phyloP scores from a whole-genome alignment of 2,329 filamentous ascomycete species.

The Trichoderma sp. region DNA sequence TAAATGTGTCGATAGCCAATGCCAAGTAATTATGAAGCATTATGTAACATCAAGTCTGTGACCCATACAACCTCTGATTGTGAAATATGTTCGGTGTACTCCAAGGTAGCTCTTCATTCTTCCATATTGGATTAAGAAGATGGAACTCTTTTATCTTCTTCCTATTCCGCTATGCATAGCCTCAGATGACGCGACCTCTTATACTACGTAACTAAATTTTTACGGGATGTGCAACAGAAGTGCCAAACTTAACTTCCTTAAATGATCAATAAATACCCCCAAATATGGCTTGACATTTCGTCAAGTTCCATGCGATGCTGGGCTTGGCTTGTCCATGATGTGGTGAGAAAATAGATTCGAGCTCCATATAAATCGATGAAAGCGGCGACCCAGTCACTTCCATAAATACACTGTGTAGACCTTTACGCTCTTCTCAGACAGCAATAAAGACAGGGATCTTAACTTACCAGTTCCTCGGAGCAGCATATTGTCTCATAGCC shows the following conservation, averaged over 20 bases:
- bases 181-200: not conserved
- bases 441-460: not conserved
- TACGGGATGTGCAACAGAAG: not conserved
- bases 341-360: not conserved
- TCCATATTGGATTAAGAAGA: not conserved
- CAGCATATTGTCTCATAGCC: not conserved
- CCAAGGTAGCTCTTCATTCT: not conserved
- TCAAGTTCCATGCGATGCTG: not conserved
- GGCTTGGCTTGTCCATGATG: not conserved
- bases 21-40: not conserved
- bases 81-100: no score
- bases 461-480: not conserved
- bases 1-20: no score
- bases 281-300: not conserved
- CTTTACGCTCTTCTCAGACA: not conserved
- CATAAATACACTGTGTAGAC: not conserved
- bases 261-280: not conserved
- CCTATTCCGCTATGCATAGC: not conserved
- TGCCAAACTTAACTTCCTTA: not conserved
- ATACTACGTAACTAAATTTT: not conserved
- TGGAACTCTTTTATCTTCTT: not conserved
- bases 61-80: no score
- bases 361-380: not conserved
- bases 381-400: not conserved
- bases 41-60: no score